phyloP scores from a whole-genome alignment of 768 basidiomycete genomes.

The Rhodotorula babjevae region DNA sequence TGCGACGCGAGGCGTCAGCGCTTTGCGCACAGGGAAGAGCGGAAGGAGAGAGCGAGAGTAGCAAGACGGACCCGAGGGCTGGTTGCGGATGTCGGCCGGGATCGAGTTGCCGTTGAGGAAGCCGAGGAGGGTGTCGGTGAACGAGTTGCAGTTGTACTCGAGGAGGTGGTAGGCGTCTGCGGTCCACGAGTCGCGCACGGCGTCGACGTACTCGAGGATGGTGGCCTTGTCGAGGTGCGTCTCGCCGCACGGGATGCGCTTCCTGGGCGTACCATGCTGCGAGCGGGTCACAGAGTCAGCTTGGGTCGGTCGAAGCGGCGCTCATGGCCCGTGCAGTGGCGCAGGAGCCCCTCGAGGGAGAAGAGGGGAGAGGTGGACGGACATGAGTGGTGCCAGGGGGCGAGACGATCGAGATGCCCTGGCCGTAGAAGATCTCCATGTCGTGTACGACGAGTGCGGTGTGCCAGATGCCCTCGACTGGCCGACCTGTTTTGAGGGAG shows the following conservation, averaged over 20 bases:
- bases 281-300: not conserved
- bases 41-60: not conserved
- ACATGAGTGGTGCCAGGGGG: slow-evolving; percentile 78
- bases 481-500: slow-evolving; percentile 62
- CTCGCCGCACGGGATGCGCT: slow-evolving; percentile 68
- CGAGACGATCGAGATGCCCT: slow-evolving; percentile 64
- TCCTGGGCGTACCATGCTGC: slow-evolving; percentile 70
- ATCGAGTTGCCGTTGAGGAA: slow-evolving; percentile 38
- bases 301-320: not conserved
- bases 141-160: slow-evolving; percentile 42
- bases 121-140: slow-evolving; percentile 40
- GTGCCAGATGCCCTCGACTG: slow-evolving; percentile 95
- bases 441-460: slow-evolving; percentile 84
- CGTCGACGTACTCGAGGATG: slow-evolving; percentile 73
- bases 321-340: too few species aligned
- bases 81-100: slow-evolving; percentile 2
- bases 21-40: too few species aligned
- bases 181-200: slow-evolving; percentile 70
- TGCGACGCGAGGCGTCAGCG: slow-evolving; percentile 42
- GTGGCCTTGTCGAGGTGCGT: slow-evolving; percentile 77
- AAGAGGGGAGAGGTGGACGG: not conserved
- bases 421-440: slow-evolving; percentile 84
- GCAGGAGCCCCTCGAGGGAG: too few species aligned
- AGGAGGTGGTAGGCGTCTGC: slow-evolving; percentile 29
- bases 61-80: too few species aligned